Evolutionary conservation across 768 basidiomycete species (phyloP).

Genomic region (Mycena maculata): DNA sequence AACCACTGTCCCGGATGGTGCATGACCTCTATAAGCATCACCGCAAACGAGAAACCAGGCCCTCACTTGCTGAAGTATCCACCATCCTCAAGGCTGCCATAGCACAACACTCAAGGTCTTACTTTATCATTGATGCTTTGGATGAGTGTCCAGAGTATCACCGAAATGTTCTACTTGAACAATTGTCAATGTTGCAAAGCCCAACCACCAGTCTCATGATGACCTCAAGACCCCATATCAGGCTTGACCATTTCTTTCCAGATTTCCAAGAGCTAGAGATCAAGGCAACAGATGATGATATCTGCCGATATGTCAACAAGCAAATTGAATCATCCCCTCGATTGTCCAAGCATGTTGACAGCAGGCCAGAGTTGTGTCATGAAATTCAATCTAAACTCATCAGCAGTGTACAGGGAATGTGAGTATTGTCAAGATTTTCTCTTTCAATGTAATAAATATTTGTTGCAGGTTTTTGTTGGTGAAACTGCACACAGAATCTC

Average conservation of each 20-base stretch:
- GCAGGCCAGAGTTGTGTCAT: not conserved
- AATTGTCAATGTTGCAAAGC: no score
- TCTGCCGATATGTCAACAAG: not conserved
- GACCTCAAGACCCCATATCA: slow-evolving; percentile 12
- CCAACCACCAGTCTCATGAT: not conserved
- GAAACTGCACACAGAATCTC: slow-evolving; percentile 9
- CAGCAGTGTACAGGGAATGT: slow-evolving; percentile 5
- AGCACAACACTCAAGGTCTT: no score
- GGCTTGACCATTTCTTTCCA: not conserved
- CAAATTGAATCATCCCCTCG: not conserved
- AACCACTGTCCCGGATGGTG: no score
- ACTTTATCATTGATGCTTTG: no score
- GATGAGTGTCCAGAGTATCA: no score
- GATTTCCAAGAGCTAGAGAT: not conserved
- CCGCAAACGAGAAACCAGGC: no score
- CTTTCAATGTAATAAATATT: not conserved
- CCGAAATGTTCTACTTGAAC: no score
- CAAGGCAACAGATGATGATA: not conserved
- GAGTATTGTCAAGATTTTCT: no score
- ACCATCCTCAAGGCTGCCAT: no score
- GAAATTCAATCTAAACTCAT: not conserved
- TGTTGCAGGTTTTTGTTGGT: slow-evolving; percentile 15
- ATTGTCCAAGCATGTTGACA: slow-evolving; percentile 2
- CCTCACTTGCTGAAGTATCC: no score
- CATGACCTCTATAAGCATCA: no score